Evolutionary conservation across 1,284 basidiomycete species (phyloP), one percentile per base, ranked within the genome.

Genomic region (Chalciporus sp.): DNA sequence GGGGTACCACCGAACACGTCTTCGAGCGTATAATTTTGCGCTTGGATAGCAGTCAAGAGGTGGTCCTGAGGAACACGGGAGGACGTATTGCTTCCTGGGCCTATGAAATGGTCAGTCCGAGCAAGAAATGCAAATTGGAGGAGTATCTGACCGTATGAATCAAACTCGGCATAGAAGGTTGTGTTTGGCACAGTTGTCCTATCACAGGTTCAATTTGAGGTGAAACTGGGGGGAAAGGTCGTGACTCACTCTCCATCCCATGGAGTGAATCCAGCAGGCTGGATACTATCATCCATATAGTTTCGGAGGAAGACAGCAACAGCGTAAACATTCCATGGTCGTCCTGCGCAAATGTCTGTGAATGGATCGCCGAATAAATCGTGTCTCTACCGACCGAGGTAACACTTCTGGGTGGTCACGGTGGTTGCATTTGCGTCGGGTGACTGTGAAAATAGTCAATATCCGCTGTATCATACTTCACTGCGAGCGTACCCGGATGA

Each of bases 111-210:
- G n/a, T n/a, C n/a, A n/a, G n/a, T n/a, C 23, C 23, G 23, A 23
- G 23, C 23, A 23, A 23, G 23, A 23, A 6, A 23, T 23, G 23
- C 23, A 23, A 23, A 23, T 23, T 23, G 23, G 23, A 7, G 42
- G 46, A 52, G 10, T 5, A 12, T 10, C 3, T 53, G 29, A 80
- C 84, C 84, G 17, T 70, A 72, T 1, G 84, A 85, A 19, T 75
- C 69, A 55, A 70, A 85, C 63, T 87, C 85, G 0, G 84, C 85
- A 47, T 80, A n/a, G n/a, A n/a, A n/a, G n/a, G n/a, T n/a, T n/a
- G n/a, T 84, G 58, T 78, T 77, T 54, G 78, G 71, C 39, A 85
- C 80, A 2, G 72, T 68, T 0, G 70, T 73, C 43, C 81, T 83
- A 49, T 17, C 42, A 10, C 46, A 19, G 23, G 6, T 23, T 23